Conservation (phyloP, 2,329 filamentous ascomycete species). For the Aspergillus melleus region DNA sequence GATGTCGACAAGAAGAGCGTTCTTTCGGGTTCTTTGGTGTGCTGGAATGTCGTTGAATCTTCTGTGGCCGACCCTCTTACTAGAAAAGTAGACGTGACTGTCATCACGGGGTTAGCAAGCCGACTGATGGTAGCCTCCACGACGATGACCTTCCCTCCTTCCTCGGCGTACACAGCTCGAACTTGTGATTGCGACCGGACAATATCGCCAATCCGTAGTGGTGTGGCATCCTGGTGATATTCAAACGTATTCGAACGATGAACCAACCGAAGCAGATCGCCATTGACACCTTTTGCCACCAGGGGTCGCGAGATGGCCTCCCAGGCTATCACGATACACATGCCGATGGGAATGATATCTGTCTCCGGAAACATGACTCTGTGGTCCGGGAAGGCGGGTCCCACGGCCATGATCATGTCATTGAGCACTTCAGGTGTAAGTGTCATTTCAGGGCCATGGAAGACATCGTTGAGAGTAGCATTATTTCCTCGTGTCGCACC, state of each 20-base stretch:
- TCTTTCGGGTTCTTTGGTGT: constrained; percentile 7
- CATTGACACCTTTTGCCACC: constrained; percentile 5
- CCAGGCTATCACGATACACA: constrained; percentile 19
- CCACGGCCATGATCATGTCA: constrained; percentile 45
- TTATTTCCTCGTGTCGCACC: constrained; percentile 75
- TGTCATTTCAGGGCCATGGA: constrained; percentile 61
- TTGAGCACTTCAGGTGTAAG: constrained; percentile 60
- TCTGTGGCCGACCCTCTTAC: constrained; percentile 3
- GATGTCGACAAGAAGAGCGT: constrained; percentile 4
- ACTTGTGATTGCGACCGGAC: constrained; percentile 14
- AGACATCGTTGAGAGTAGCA: constrained; percentile 69
- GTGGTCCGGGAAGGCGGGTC: constrained; percentile 12
- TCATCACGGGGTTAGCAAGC: constrained; percentile 9
- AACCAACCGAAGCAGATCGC: constrained; percentile 17
- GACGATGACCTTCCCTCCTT: constrained; percentile 13
- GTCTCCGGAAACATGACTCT: constrained; percentile 6
- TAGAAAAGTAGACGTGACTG: constrained; percentile 16
- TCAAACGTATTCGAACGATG: constrained; percentile 18
- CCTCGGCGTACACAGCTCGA: constrained; percentile 12
- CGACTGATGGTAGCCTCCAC: constrained; percentile 14
- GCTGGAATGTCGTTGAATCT: constrained; percentile 5
- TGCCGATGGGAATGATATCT: constrained; percentile 11
- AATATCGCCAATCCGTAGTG: constrained; percentile 14
- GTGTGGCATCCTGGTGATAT: constrained; percentile 5
- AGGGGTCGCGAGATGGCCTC: constrained; percentile 15